These are phyloP conservation scores for Trypanosoma melophagium DNA, from an alignment of 208 protist species.

Conservation along the genomic window DNA sequence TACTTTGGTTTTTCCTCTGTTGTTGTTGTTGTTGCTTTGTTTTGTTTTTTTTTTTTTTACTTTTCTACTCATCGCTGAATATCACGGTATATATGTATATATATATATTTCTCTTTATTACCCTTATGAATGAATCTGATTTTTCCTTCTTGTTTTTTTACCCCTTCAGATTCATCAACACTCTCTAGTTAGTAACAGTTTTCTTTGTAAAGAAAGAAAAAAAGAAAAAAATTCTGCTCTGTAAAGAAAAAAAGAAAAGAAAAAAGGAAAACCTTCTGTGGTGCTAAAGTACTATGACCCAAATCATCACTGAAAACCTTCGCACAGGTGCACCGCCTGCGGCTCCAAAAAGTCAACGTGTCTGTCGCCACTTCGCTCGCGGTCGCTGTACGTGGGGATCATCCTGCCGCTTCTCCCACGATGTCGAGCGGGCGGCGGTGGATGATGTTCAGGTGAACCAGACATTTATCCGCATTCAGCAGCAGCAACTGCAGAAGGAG, in stretches of 20 bases:
- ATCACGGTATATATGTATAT: background rate
- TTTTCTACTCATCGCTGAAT: background rate
- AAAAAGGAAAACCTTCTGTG: constrained; percentile 13
- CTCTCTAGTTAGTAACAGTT: constrained; percentile 20
- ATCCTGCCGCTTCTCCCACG: constrained; percentile 44
- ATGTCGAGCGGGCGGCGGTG: constrained; percentile 18
- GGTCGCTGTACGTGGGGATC: constrained; percentile 49
- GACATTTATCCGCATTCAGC: constrained; percentile 27
- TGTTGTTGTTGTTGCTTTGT: too few species aligned
- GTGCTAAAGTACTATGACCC: constrained; percentile 26
- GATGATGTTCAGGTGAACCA: constrained; percentile 22
- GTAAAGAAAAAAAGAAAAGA: constrained; percentile 11
- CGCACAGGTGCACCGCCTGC: constrained; percentile 25
- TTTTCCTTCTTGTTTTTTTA: constrained; percentile 5
- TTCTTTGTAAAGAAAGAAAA: constrained; percentile 1
- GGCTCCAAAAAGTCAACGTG: constrained; percentile 29
- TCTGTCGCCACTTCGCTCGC: constrained; percentile 46
- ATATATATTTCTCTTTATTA: background rate
- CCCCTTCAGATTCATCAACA: constrained; percentile 13
- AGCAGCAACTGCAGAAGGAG: constrained; percentile 34
- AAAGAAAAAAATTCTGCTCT: constrained; percentile 12
- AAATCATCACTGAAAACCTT: constrained; percentile 32
- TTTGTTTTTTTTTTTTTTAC: constrained; percentile 8
- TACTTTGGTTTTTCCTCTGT: too few species aligned
- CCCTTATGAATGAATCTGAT: background rate